Base-by-base conservation (phyloP, 2,329 filamentous ascomycete genomes). In the Pestalotiopsis sp. region DNA sequence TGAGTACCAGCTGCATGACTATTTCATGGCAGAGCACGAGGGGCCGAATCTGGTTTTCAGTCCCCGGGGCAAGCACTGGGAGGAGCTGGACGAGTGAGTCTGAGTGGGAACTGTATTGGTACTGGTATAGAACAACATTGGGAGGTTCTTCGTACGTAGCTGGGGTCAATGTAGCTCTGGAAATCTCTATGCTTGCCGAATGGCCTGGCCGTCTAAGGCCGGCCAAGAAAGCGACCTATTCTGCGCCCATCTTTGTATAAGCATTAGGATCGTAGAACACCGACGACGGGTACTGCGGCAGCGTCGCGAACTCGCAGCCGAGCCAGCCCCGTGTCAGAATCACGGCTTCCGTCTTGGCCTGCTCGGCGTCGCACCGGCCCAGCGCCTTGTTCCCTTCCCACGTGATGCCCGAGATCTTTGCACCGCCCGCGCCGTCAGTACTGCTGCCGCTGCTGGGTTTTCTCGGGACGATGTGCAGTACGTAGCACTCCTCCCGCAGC, bases 341-440 rank as follows among this genome's bases (percentile, higher is more conserved):
- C 11, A 70, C 68, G 3, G 61, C 68, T 63, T 70, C 69, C 64
- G 68, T 69, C 68, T 70, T 61, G 27, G 68, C 70, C 66, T 72
- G 68, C 63, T 70, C 68, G 23, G 67, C 69, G 9, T 61, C 63
- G 61, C 64, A 68, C 59, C 45, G 69, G 31, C 69, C 66, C 20
- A 66, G 64, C 31, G 38, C 67, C 13, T 68, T 69, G 66, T 69
- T 68, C 11, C 68, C 65, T 65, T 70, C 69, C 69, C 70, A 72
- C 20, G 70, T 70, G 38, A 72, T 72, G 52, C 67, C 60, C 66
- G 69, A n/a, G 63, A 70, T 36, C 59, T 66, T 67, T 41, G 67
- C 66, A 27, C 66, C 68, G 64, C 57, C 59, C 31, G 25, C 45
- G 23, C 17, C 17, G 38, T 31, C 17, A 13, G 40, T 52, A 31